These are phyloP conservation scores for Aspergillus ostianus DNA, from an alignment of 495 filamentous ascomycete genomes.

Conservation along the genomic window DNA sequence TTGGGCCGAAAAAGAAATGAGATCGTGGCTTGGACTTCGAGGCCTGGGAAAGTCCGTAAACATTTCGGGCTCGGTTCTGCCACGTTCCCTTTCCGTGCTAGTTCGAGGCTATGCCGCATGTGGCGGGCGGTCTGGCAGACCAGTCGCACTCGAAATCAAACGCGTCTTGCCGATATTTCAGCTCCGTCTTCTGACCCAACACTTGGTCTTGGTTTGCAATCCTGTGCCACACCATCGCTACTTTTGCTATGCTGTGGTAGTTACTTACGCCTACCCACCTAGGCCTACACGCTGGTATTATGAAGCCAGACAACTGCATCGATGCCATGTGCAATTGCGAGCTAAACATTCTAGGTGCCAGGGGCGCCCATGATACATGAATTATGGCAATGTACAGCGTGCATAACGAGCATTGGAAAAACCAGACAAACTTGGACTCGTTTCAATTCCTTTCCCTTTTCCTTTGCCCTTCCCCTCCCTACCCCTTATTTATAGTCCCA, in stretches of 20 bases:
- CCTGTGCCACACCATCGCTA: background rate
- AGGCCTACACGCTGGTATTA: background rate
- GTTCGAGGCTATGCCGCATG: conserved; percentile 13
- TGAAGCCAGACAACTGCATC: background rate
- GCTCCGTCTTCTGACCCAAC: background rate
- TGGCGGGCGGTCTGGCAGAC: conserved; percentile 18
- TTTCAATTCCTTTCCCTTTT: background rate
- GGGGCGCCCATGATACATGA: background rate
- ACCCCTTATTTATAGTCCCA: background rate
- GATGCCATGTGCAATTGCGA: background rate
- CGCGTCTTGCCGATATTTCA: conserved; percentile 8
- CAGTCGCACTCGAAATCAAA: conserved; percentile 4
- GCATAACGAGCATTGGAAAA: background rate
- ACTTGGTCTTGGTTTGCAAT: conserved; percentile 8
- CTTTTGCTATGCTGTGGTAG: background rate
- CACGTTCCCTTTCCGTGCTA: conserved; percentile 20
- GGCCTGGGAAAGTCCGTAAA: background rate
- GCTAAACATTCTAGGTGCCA: background rate
- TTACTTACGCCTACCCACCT: background rate
- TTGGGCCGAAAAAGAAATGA: background rate
- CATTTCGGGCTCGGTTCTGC: conserved; percentile 21
- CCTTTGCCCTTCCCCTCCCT: background rate
- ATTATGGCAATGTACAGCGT: conserved; percentile 1
- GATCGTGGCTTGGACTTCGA: conserved; percentile 1
- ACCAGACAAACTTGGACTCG: background rate